Base-by-base conservation (phyloP, 1,139 yeast genomes). In the Kluyveromyces sp. region DNA sequence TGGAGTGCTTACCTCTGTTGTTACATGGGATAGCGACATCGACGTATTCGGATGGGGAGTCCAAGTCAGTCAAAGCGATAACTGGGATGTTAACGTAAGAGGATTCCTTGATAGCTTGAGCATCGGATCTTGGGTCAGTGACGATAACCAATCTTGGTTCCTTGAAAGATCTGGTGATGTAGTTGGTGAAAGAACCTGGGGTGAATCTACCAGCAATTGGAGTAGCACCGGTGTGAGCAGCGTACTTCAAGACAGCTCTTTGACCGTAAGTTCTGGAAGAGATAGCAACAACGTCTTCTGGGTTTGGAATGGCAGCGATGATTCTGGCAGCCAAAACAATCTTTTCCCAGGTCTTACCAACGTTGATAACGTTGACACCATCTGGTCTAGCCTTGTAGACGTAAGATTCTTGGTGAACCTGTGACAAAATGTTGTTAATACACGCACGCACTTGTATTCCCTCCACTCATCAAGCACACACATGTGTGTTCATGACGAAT, bases 161-260 rank as follows among this genome's bases (percentile, higher is more conserved):
- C 81, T 90, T 92, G 96, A 92, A 94, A 66, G 97, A 88, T 79
- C 97, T 94, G 77, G 98, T 94, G 82, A 90, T 92, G 82, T 94
- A 94, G 82, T 94, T 94, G 74, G 99, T 94, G 90, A 94, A 94
- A 82, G 87, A 84, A 86, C 99, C 99, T 77, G 99, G 99, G 68
- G 98, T 94, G 89, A 94, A 94, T 81, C 99, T 90, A 77, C 98
- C 98, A 67, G 98, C 98, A 78, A 94, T 90, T 74, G 98, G 94
- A 66, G 97, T 90, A 64, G 98, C 96, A 77, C 98, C 97, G 67
- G 98, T 90, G 92, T 94, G 98, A 68, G 96, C 88, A 73, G 98
- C 97, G 71, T 85, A 94, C 82, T 94, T 94, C 75, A 94, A 84
- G 64, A 90, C 98, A 71, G 98, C 99, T 83, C 99, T 92, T 82